Conservation (phyloP, 441 rosid genomes). For the Flueggea neowawraea region DNA sequence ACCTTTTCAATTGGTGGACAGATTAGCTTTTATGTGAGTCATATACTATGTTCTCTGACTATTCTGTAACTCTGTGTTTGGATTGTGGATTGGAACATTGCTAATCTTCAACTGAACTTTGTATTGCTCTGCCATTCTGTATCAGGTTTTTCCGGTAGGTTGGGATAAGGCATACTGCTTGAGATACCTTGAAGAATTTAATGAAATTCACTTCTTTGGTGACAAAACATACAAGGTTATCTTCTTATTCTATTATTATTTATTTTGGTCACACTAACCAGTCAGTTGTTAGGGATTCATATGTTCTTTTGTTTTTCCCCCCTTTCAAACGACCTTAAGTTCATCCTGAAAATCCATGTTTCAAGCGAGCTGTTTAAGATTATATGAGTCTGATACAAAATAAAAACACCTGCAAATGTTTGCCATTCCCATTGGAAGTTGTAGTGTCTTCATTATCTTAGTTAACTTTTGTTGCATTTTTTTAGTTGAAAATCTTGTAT, state of each 20-base stretch:
- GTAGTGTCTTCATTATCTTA: neutral
- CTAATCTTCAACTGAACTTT: neutral
- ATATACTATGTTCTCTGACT: constrained; percentile 3
- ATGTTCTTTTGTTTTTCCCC: neutral
- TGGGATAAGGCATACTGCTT: constrained; percentile 99
- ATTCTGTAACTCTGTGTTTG: constrained; percentile 2
- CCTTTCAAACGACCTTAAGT: no score
- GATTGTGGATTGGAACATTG: neutral
- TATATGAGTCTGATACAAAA: no score
- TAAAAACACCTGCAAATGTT: no score
- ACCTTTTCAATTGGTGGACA: constrained; percentile 98
- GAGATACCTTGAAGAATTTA: constrained; percentile 72
- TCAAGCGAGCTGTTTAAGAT: no score
- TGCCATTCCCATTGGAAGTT: neutral
- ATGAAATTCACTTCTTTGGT: constrained; percentile 95
- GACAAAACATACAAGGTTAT: constrained; percentile 96
- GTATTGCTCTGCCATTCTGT: constrained; percentile 10
- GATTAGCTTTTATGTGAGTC: constrained; percentile 93
- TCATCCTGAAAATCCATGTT: no score
- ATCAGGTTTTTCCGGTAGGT: constrained; percentile 91
- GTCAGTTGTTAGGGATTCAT: neutral
- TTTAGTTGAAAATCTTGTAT: constrained; percentile 6
- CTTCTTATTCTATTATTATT: constrained; percentile 3
- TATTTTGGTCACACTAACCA: neutral
- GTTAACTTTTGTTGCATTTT: neutral